Evolutionary conservation across 2,329 filamentous ascomycete genomes (phyloP), one percentile per base, ranked within the genome.

Genomic region (Triangularia setosa): DNA sequence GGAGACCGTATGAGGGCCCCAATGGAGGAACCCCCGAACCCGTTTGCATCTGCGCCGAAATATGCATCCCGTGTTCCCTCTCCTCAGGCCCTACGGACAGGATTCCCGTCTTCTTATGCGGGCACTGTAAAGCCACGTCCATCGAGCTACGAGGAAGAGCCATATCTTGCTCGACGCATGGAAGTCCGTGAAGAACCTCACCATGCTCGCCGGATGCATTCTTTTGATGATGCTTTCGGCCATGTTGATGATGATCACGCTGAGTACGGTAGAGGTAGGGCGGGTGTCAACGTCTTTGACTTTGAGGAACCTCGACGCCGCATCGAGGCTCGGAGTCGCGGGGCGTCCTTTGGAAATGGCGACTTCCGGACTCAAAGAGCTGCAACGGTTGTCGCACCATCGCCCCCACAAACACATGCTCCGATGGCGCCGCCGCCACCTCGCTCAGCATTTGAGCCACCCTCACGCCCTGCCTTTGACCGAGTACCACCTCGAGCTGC

Each of bases 321-420:
- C 52, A 55, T 55, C 12, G 52, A 55, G 12, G 80, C 79, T 1
- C 74, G 83, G 16, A 83, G 14, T 12, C 54, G 12, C 62, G 83
- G 23, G 87, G 87, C 78, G 14, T 85, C 89, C 69, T 85, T 87
- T 70, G 82, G 87, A 80, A 87, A 87, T 64, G 84, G 89, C 27
- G 79, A 86, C 65, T 88, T 86, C 65, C 75, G 79, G 6, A 8
- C 35, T 56, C 76, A 77, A 60, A 72, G 77, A 52, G 73, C 77
- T 16, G 77, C 76, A 23, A 75, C 73, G 2, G 72, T 76, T 11
- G 69, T 76, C 28, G 72, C 77, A 24, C 78, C 77, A n/a, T 73
- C 67, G 14, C 67, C 70, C 2, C 68, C 70, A 24, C 70, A 69
- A 30, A 40, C 67, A 14, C 67, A 67, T 35, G 63, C 56, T n/a